These are phyloP conservation scores for Cladosporium halotolerans DNA, from an alignment of 2,329 filamentous ascomycete genomes.

Conservation along the genomic window DNA sequence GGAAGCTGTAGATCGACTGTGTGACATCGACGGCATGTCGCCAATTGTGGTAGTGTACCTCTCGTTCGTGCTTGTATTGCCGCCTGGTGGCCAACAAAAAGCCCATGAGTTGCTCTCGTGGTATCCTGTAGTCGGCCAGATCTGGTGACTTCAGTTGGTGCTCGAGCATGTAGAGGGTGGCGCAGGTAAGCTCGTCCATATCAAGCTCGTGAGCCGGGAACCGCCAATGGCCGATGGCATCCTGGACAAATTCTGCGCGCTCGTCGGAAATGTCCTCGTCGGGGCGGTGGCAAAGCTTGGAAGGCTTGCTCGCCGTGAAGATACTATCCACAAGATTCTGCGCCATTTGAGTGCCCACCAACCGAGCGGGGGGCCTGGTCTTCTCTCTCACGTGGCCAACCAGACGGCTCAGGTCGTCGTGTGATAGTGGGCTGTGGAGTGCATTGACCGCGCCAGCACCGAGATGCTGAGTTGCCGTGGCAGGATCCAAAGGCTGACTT, in stretches of 20 bases:
- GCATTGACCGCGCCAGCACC: slow-evolving; percentile 85
- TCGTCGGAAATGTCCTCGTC: slow-evolving; percentile 63
- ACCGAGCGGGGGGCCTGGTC: slow-evolving; percentile 21
- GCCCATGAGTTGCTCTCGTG: slow-evolving; percentile 58
- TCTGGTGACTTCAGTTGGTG: slow-evolving; percentile 80
- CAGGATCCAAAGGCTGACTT: slow-evolving; percentile 6
- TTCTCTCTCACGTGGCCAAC: slow-evolving; percentile 27
- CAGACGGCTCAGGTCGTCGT: slow-evolving; percentile 40
- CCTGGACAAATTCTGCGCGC: slow-evolving; percentile 53
- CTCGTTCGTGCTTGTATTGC: slow-evolving; percentile 70
- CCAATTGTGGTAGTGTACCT: slow-evolving; percentile 78
- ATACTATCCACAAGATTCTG: slow-evolving; percentile 27
- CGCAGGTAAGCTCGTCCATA: slow-evolving; percentile 85
- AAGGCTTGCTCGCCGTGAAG: slow-evolving; percentile 14
- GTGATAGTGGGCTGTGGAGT: slow-evolving; percentile 69
- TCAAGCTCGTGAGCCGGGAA: slow-evolving; percentile 86
- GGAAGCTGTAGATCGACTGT: slow-evolving; percentile 86
- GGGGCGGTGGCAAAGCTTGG: slow-evolving; percentile 31
- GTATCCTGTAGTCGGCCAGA: slow-evolving; percentile 55
- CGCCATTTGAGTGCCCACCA: slow-evolving; percentile 27
- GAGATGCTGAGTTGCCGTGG: slow-evolving; percentile 50
- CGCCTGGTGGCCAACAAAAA: slow-evolving; percentile 84
- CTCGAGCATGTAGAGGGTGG: slow-evolving; percentile 79
- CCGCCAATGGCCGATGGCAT: slow-evolving; percentile 70
- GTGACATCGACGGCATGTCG: slow-evolving; percentile 94